Evolutionary conservation across 495 filamentous ascomycete genomes (phyloP), one percentile per base, ranked within the genome.

Genomic region (Apiosordaria backusii): DNA sequence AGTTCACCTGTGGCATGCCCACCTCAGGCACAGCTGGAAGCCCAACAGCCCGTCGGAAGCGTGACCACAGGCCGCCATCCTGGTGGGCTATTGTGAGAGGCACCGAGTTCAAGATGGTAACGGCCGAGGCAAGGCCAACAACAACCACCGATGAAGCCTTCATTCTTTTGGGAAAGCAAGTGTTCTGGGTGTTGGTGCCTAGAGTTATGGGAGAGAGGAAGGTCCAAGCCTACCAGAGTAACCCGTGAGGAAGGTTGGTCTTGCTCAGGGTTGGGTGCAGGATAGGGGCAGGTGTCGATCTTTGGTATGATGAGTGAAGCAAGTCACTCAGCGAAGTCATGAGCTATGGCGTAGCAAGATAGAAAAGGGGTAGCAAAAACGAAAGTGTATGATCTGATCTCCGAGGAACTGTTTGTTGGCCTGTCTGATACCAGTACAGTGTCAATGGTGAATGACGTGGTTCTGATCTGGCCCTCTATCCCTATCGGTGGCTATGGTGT

Each of bases 51-150:
- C 70, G 74, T 27, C 73, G 72, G 18, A 71, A 59, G 4, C 70
- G 64, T 25, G 64, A 69, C 67, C 75, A 68, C 16, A 76, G 45
- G 54, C 66, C 72, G 52, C 66, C 71, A 26, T 67, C 57, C 35
- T 71, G 65, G 40, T 74, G 65, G n/a, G 77, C 77, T 21, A 68
- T 52, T 27, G 69, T 62, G 21, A 70, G 50, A 23, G 76, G 72
- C 35, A 76, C 19, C 27, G 60, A 72, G 58, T 64, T 61, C 35
- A 82, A 67, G 21, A 83, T 55, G 61, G 75, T 59, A 22, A 68
- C 62, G 57, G 72, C 75, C 62, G 75, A 78, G 50, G 69, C 66
- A n/a, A 83, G 59, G 72, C 73, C 73, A 61, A 71, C 73, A 61
- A 71, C 57, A 68, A 69, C 66, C 57, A 79, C 61, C 64, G 65